Base-by-base conservation (phyloP, 78 protist species). In the Emiliania huxleyi region DNA sequence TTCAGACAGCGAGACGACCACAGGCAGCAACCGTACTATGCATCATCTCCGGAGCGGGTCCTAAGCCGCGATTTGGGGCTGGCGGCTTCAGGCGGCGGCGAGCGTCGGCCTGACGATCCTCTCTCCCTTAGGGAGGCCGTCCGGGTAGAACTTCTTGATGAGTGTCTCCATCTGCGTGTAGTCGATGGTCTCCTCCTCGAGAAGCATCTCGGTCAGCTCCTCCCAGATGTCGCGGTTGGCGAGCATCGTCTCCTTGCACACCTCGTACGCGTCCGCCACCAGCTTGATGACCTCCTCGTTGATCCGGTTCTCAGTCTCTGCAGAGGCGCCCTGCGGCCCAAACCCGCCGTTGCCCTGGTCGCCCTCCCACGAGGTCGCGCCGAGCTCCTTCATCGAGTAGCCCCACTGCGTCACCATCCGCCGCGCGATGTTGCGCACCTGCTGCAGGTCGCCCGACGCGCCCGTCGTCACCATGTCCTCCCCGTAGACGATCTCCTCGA, bases 341-440 rank as follows among this genome's bases (percentile, higher is more conserved):
- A 79, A 44, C 56, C 83, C 45, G 81, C 90, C 77, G 45, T 25
- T 45, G 90, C 92, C 92, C 26, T 40, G 46, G 33, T 33, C 52
- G 35, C 8, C 0, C 42, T 62, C 90, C 52, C 62, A 81, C 33
- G 46, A 38, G 46, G 29, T 38, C 23, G 69, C 73, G 56, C 75
- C 93, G 26, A 55, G 62, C 89, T 88, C 42, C 46, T 81, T 52
- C 93, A 90, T 85, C 35, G 95, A 75, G 55, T 55, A 87, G 52
- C 95, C 95, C 88, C 91, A 90, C 77, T 79, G 90, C 5, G 95
- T 42, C 22, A 93, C 95, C 95, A 93, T 93, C 44, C 77, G 88
- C 85, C 75, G 79, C 26, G 99, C 98, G 92, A 97, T 92, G 90
- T 94, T 94, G 43, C 77, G 69, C 77, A 55, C 91, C 55, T 81